Evolutionary conservation across 129 eudicot genomes (phyloP), one percentile per base, ranked within the genome.

Genomic region (Oenanthe sinensis): DNA sequence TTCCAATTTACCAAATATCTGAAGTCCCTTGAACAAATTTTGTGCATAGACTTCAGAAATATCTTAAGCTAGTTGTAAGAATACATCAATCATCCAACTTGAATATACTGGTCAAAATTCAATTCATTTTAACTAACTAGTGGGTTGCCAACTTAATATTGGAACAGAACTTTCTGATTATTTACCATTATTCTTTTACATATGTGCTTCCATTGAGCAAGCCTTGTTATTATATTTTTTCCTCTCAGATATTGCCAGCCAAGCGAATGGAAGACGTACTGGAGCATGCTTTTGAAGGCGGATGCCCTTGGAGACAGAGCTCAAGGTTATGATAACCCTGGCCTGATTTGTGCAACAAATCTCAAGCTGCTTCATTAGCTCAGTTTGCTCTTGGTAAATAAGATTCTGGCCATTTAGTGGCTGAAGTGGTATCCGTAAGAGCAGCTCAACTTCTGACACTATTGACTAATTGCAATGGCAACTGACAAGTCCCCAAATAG

Each of bases 281-380:
- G 74, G 99, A 95, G 75, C 92, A 95, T 8, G 99, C 99, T 52
- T 95, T 95, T 79, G 99, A 95, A 85, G 97, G 99, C 45, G 99
- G 99, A 24, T 95, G 97, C 78, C 97, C 97, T 4, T 90, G 93
- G 96, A 91, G 93, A 89, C 87, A 79, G 69, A 90, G 82, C 68
- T 85, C 99, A 4, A 95, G 82, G 81, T 83, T 95, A 84, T 95
- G 92, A 95, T 76, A 33, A 71, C 83, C 39, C 40, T 60, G 47
- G 28, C 48, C 43, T 58, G 20, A 19, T 60, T 42, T 42, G 8
- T 43, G 42, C 9, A 14, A 13, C 54, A 22, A 60, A 9, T 44
- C 67, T 75, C 68, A 6, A 75, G 48, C 22, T 75, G 79, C 33
- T 45, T 46, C 15, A 19, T 46, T 46, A 50, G 60, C 60, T 15